A percentile compares a stretch with the other conserved stretches of the same genome.
These are phyloP conservation scores for Ormosia semicastrata DNA, from an alignment of 306 rosid genomes.

Conservation along the genomic window DNA sequence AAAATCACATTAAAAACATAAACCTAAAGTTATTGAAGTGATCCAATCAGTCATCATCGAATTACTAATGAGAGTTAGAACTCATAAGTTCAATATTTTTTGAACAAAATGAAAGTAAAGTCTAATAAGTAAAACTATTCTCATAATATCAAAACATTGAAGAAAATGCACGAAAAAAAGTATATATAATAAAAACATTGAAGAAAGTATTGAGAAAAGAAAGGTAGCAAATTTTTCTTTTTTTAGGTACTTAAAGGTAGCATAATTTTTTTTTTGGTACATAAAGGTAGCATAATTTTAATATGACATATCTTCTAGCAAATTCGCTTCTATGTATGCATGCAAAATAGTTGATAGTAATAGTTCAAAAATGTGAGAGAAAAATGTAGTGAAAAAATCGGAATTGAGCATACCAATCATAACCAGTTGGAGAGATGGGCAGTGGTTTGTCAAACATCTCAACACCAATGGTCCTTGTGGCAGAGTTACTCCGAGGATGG, in stretches of 20 bases:
- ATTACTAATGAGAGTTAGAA: too few species aligned
- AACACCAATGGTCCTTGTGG: conserved; percentile 62
- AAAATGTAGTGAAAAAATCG: too few species aligned
- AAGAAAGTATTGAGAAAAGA: too few species aligned
- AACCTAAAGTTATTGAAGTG: neutral
- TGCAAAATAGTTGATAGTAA: neutral
- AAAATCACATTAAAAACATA: neutral
- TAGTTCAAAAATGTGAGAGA: neutral
- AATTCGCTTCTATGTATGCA: neutral
- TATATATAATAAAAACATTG: too few species aligned
- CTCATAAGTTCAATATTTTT: too few species aligned
- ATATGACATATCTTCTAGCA: neutral
- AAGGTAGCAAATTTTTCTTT: too few species aligned
- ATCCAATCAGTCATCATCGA: neutral
- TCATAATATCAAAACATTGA: too few species aligned
- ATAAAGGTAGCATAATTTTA: too few species aligned
- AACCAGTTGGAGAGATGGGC: conserved; percentile 87
- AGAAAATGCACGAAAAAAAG: too few species aligned
- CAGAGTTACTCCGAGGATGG: conserved; percentile 87
- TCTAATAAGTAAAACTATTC: neutral
- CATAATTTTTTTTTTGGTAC: too few species aligned
- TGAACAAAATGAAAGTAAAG: too few species aligned
- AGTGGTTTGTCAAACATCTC: conserved; percentile 77
- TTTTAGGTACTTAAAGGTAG: too few species aligned
- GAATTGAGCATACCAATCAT: conserved; percentile 63